phyloP scores from a whole-genome alignment of 2,329 filamentous ascomycete genomes.

The Fusarium avenaceum region DNA sequence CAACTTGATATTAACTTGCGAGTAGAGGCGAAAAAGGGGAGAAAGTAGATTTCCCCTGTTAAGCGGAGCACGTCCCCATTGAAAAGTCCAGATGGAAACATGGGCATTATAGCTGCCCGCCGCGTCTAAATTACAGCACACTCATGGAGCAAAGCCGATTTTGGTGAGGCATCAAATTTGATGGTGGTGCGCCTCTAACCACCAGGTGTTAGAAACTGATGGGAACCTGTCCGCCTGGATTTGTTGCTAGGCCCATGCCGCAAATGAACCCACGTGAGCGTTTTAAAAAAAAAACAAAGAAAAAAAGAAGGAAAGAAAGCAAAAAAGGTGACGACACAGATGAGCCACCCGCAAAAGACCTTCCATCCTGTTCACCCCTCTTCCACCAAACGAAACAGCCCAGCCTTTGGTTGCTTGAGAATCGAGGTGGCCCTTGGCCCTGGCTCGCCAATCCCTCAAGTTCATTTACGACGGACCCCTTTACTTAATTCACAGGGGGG shows the following conservation, averaged over 20 bases:
- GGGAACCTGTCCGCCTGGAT: conserved; percentile 6
- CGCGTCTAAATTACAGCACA: conserved; percentile 23
- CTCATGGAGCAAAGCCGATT: neutral
- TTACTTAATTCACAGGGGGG: conserved; percentile 18
- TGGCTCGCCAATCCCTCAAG: conserved; percentile 24
- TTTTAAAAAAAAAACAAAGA: conserved; percentile 7
- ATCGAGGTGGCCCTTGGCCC: neutral
- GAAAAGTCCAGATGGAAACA: conserved; percentile 26
- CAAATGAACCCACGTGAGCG: conserved; percentile 43
- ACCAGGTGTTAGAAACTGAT: conserved; percentile 13
- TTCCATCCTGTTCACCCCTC: conserved; percentile 45
- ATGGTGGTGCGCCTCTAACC: neutral
- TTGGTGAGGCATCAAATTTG: neutral
- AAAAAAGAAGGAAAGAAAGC: conserved; percentile 3
- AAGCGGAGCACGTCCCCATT: conserved; percentile 30
- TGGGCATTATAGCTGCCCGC: conserved; percentile 31
- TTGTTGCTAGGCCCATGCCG: conserved; percentile 8
- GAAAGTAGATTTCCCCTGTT: conserved; percentile 15
- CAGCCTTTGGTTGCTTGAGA: neutral
- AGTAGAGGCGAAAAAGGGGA: conserved; percentile 5
- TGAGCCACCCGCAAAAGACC: conserved; percentile 12
- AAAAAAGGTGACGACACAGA: conserved; percentile 34
- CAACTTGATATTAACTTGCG: conserved; percentile 16
- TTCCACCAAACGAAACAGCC: conserved; percentile 41
- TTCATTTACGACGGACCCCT: conserved; percentile 25